A percentile compares a stretch with the other conserved stretches of the same genome.
These are phyloP conservation scores for Nicotiana rustica DNA, from an alignment of 305 asterid species.

Conservation along the genomic window DNA sequence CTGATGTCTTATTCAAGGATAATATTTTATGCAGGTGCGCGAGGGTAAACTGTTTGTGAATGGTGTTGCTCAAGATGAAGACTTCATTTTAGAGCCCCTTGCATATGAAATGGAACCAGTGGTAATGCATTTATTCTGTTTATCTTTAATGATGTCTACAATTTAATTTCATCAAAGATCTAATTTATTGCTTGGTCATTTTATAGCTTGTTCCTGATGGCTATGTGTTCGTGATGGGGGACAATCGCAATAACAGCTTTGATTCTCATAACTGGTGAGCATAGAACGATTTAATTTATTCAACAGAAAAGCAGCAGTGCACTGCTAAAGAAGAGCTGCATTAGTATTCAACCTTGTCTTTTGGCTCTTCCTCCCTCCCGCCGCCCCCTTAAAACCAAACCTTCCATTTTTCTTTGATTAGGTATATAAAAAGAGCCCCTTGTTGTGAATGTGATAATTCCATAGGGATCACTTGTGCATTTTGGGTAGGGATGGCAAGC, in stretches of 20 bases:
- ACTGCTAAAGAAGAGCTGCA: not conserved
- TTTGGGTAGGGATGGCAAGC: not conserved
- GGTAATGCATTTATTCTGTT: slow-evolving; percentile 53
- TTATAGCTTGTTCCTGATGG: slow-evolving; percentile 89
- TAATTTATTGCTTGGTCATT: slow-evolving; percentile 30
- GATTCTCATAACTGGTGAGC: slow-evolving; percentile 92
- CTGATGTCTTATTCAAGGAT: slow-evolving; percentile 31
- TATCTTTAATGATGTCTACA: slow-evolving; percentile 19
- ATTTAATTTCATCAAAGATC: slow-evolving; percentile 30
- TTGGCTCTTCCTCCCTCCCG: not conserved
- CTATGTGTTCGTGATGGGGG: slow-evolving; percentile 91
- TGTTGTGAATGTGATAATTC: slow-evolving; percentile 10
- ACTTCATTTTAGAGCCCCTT: slow-evolving; percentile 84
- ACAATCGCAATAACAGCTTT: slow-evolving; percentile 90
- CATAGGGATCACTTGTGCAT: slow-evolving; percentile 1
- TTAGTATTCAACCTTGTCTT: not conserved
- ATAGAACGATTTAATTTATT: not conserved
- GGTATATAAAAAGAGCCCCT: not conserved
- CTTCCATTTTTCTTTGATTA: not conserved
- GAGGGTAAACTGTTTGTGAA: slow-evolving; percentile 81
- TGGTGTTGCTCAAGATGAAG: slow-evolving; percentile 78
- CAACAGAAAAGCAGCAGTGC: not conserved
- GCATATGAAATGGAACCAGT: slow-evolving; percentile 81
- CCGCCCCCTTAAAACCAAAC: not conserved
- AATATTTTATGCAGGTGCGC: slow-evolving; percentile 55